Base-by-base conservation (phyloP, 306 rosid genomes). In the Rubus idaeus region DNA sequence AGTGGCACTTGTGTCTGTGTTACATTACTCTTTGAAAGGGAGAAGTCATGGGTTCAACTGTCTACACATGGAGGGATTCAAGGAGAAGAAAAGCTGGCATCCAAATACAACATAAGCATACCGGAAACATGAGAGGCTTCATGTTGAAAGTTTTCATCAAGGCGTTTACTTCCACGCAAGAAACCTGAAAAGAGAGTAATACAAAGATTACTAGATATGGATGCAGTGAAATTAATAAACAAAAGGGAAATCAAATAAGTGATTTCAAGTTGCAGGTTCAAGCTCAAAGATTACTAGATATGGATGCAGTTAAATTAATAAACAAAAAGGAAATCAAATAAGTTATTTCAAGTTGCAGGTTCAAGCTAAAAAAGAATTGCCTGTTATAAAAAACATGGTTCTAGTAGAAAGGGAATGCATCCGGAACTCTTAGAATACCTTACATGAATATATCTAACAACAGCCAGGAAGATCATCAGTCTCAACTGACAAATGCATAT, bases 81-180 rank as follows among this genome's bases (percentile, higher is more conserved):
- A 16, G 42, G 77, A 56, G 68, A 73, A 13, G 44, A 42, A 60
- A 16, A 60, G 71, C 30, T 65, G 52, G 39, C 58, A 52, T 58
- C 68, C 2, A 50, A 63, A 61, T 41, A 68, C 68, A 74, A 56
- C 71, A 78, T 58, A 79, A 53, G 79, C 87, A 44, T 90, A 95
- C 98, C 65, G 98, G 97, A 86, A 95, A 90, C 77, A 85, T 75
- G 78, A 88, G 89, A 80, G 97, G 92, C 83, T 76, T 85, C 93
- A 89, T 90, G 87, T 88, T 90, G 88, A 95, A 92, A 85, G 98
- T 95, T 77, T 77, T 88, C 97, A 95, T 92, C 88, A 95, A 81
- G 62, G 96, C 81, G 87, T 95, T 95, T 78, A 89, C 97, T 88
- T 95, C 98, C 75, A 95, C 97, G 12, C 88, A 79, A 60, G 93